Conservation (phyloP, 176 grass and related monocot genomes). For the Lolium rigidum region DNA sequence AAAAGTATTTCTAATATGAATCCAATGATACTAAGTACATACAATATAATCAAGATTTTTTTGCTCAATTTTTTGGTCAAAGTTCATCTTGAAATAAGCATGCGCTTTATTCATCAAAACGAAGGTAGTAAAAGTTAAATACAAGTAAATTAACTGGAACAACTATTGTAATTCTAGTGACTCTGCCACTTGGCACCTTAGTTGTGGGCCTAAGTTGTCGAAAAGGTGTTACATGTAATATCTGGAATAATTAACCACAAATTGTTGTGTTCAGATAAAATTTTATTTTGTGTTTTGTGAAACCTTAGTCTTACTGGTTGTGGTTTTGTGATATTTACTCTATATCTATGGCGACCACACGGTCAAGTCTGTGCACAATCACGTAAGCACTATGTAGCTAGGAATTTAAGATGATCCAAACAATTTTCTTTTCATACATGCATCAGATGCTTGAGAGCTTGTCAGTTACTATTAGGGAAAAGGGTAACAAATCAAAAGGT, state of each 20-base stretch:
- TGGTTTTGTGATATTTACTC: not conserved
- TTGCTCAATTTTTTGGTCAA: too few species aligned
- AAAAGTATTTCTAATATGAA: too few species aligned
- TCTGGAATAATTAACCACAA: not conserved
- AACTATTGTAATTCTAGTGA: not conserved
- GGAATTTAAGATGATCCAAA: conserved; percentile 44
- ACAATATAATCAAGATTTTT: too few species aligned
- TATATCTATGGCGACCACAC: not conserved
- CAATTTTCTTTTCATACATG: conserved; percentile 17
- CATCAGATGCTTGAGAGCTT: conserved; percentile 55
- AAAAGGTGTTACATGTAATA: not conserved
- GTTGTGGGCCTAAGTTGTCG: not conserved
- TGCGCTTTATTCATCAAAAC: too few species aligned
- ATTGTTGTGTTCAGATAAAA: not conserved
- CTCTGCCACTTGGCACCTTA: not conserved
- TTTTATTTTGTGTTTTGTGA: not conserved
- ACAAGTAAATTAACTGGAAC: not conserved
- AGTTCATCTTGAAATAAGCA: too few species aligned
- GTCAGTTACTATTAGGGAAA: conserved; percentile 30
- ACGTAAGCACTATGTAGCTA: conserved; percentile 29
- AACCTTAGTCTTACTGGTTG: not conserved
- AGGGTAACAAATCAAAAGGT: conserved; percentile 13
- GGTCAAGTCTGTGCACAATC: conserved; percentile 16
- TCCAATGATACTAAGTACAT: too few species aligned
- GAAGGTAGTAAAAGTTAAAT: not conserved